phyloP scores from a whole-genome alignment of 1,139 yeast species.

The Pneumocystis wakefieldiae region DNA sequence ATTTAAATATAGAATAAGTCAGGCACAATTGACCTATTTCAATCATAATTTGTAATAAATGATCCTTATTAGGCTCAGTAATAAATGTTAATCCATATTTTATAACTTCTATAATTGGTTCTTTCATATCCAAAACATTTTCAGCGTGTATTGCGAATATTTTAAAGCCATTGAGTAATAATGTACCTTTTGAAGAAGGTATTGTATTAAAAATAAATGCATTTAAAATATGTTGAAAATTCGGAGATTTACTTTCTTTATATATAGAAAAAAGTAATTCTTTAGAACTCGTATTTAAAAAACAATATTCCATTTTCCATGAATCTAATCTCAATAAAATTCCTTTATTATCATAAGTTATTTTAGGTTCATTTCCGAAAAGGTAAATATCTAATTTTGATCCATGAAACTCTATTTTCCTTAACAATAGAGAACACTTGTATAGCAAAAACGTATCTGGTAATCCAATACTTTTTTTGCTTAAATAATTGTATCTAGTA shows the following conservation, averaged over 20 bases:
- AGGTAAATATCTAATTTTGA: conserved; percentile 1
- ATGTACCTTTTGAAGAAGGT: background rate
- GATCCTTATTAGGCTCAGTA: background rate
- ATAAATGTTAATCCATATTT: conserved; percentile 10
- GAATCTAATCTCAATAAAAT: background rate
- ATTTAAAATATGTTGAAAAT: background rate
- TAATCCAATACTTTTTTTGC: background rate
- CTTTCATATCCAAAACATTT: conserved; percentile 9
- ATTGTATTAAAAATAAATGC: conserved; percentile 3
- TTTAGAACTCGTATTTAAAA: background rate
- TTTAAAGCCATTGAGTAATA: conserved; percentile 11
- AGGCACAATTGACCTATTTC: conserved; percentile 7
- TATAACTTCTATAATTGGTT: conserved; percentile 13
- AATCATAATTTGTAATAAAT: conserved; percentile 5
- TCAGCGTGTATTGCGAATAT: conserved; percentile 9
- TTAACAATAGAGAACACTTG: conserved; percentile 1
- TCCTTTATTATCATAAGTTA: background rate
- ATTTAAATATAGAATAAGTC: conserved; percentile 14
- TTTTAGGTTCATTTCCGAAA: background rate
- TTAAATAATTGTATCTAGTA: background rate
- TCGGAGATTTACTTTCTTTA: background rate
- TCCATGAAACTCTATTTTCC: conserved; percentile 2
- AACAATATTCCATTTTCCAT: conserved; percentile 2
- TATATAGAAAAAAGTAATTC: background rate
- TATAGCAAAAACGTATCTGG: background rate